These are phyloP conservation scores for Sonneratia alba DNA, from an alignment of 345 rosid species.

Conservation along the genomic window DNA sequence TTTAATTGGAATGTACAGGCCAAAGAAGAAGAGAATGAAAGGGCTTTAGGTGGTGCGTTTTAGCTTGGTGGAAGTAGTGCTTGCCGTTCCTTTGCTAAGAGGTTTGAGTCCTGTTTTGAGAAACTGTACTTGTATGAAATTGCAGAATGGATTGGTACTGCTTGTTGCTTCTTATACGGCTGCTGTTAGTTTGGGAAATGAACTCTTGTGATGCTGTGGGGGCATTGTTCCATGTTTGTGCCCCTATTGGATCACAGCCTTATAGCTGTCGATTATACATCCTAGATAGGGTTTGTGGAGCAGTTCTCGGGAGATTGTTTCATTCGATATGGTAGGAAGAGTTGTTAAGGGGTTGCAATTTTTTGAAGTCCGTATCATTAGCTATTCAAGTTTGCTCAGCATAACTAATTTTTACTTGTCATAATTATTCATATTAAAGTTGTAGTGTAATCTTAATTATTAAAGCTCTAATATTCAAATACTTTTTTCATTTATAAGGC, in stretches of 20 bases:
- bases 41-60: neutral
- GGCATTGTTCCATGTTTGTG: neutral
- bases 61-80: neutral
- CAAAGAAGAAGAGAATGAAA: neutral
- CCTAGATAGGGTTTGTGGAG: no score
- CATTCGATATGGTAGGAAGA: no score
- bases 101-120: neutral
- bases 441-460: no score
- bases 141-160: neutral
- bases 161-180: neutral
- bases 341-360: no score
- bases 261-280: neutral
- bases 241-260: neutral
- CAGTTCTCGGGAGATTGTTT: no score
- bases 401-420: no score
- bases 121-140: neutral
- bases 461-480: no score
- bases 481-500: no score
- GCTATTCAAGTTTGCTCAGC: no score
- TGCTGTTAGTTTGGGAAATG: neutral
- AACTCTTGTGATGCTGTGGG: neutral
- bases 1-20: neutral
- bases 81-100: neutral
- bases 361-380: no score
- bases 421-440: no score